phyloP scores from a whole-genome alignment of 108 stramenopile species.

The Conticribra guillardii region DNA sequence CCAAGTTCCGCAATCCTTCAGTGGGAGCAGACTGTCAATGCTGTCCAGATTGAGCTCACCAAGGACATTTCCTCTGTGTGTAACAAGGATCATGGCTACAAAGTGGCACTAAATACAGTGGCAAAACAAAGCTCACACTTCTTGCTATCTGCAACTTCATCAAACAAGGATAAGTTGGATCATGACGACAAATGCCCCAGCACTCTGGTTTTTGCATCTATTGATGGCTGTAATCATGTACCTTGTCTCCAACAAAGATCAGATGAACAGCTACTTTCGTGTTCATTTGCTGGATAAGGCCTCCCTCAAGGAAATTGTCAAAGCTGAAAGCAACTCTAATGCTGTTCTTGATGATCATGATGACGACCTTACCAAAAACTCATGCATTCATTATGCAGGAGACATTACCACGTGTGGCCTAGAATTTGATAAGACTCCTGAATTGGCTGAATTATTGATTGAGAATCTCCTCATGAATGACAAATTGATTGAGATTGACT shows the following conservation, averaged over 20 bases:
- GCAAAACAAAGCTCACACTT: conserved; percentile 1
- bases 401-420: conserved; percentile 4
- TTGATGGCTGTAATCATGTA: background rate
- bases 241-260: background rate
- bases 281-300: background rate
- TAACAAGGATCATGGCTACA: background rate
- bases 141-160: conserved; percentile 1
- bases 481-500: background rate
- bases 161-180: background rate
- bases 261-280: background rate
- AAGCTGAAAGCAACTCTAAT: conserved; percentile 1
- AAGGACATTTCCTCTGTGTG: conserved; percentile 6
- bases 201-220: conserved; percentile 3
- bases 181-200: background rate
- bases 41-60: no score
- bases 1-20: no score
- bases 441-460: conserved; percentile 9
- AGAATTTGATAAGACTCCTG: conserved; percentile 8
- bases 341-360: conserved; percentile 2
- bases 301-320: background rate
- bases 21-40: no score
- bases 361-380: conserved; percentile 2
- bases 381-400: conserved; percentile 4
- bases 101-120: conserved; percentile 6
- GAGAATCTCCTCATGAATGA: conserved; percentile 15